phyloP scores from a whole-genome alignment of 225 moss, liverwort and hornwort genomes.

The Pseudisothecium myosuroides region DNA sequence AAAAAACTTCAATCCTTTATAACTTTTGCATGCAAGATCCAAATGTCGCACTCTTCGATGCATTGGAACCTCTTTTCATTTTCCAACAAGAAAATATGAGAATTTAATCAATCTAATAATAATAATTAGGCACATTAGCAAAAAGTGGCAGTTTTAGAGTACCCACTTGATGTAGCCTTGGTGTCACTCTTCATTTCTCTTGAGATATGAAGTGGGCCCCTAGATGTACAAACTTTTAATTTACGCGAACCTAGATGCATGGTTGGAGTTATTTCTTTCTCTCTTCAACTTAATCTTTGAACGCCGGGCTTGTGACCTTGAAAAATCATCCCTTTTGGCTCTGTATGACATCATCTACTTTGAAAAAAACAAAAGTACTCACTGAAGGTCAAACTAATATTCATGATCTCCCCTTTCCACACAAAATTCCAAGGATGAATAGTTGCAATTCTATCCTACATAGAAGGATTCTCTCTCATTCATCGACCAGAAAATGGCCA shows the following conservation, averaged over 20 bases:
- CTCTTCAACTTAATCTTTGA: no score
- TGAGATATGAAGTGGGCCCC: fast-evolving
- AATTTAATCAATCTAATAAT: neutral
- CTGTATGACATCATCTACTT: no score
- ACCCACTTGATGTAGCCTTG: neutral
- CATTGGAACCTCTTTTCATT: neutral
- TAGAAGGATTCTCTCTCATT: no score
- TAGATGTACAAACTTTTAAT: neutral
- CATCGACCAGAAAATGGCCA: no score
- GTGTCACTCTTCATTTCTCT: neutral
- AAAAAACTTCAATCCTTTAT: neutral
- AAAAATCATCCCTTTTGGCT: no score
- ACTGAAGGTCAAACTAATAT: no score
- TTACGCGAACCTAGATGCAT: neutral
- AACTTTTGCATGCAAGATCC: neutral
- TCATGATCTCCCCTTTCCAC: no score
- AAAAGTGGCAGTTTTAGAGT: fast-evolving
- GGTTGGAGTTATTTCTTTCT: neutral
- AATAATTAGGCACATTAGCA: neutral
- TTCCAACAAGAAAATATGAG: neutral
- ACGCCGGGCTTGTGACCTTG: no score
- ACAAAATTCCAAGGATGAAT: no score
- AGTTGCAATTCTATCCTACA: no score
- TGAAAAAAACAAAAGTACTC: no score
- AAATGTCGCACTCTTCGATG: neutral